phyloP scores from a whole-genome alignment of 73 alveolate genomes.

The Effrenium voratum region DNA sequence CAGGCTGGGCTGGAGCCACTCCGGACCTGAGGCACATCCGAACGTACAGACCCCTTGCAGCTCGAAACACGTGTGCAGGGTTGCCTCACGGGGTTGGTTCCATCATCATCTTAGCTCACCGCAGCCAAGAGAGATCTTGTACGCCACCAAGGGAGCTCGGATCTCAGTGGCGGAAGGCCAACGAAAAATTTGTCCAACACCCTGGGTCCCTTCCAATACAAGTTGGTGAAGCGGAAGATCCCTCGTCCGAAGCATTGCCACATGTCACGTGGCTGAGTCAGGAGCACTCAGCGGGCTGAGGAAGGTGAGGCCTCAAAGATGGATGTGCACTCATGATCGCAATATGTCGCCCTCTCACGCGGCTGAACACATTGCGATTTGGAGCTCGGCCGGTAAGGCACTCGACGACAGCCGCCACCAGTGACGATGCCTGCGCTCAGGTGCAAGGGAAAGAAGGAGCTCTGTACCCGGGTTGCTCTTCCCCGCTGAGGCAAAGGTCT shows the following conservation, averaged over 20 bases:
- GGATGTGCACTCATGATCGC: neutral
- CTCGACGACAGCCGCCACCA: slow-evolving; percentile 59
- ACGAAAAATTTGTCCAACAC: neutral
- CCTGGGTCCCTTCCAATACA: neutral
- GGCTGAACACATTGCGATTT: neutral
- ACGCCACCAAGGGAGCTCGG: slow-evolving; percentile 80
- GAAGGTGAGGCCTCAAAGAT: slow-evolving; percentile 38
- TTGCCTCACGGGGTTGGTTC: neutral
- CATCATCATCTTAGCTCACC: neutral
- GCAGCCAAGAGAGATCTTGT: slow-evolving; percentile 62
- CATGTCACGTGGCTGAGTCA: neutral
- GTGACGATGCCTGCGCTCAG: slow-evolving; percentile 53
- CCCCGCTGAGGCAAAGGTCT: no score
- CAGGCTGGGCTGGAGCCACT: slow-evolving; percentile 81
- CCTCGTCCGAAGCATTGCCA: neutral
- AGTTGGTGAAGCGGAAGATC: neutral
- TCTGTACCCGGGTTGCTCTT: no score
- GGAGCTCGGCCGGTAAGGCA: slow-evolving; percentile 51
- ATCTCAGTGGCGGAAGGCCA: slow-evolving; percentile 6
- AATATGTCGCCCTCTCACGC: neutral
- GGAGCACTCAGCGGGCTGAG: slow-evolving; percentile 62
- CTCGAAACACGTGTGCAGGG: neutral
- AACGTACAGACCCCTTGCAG: neutral
- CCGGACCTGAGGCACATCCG: slow-evolving; percentile 21
- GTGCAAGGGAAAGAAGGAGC: no score